These are phyloP conservation scores for Blastobotrys muscicola DNA, from an alignment of 805 yeast species.

Conservation along the genomic window DNA sequence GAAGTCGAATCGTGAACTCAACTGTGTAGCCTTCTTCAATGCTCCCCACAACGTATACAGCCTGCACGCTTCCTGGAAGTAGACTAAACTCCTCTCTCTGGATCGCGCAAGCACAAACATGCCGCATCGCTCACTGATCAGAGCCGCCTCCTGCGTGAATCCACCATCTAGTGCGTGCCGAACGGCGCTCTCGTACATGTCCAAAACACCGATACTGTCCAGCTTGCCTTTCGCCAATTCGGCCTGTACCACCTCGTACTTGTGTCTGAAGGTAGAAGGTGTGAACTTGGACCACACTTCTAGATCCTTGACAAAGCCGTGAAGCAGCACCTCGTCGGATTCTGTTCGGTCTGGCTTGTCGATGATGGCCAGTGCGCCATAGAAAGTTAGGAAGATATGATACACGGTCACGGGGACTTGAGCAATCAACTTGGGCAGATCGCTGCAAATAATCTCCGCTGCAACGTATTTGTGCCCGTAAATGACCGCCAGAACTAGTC, in stretches of 20 bases:
- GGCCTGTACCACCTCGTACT: conserved; percentile 31
- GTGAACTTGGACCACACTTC: conserved; percentile 30
- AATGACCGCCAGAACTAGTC: conserved; percentile 17
- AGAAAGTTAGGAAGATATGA: conserved; percentile 18
- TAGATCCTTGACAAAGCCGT: conserved; percentile 21
- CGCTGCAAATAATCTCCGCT: conserved; percentile 15
- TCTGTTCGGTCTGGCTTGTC: conserved; percentile 17
- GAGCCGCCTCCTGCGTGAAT: conserved; percentile 32
- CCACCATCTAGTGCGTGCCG: conserved; percentile 28
- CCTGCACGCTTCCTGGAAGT: conserved; percentile 29
- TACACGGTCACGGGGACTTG: conserved; percentile 18
- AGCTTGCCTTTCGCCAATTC: conserved; percentile 20
- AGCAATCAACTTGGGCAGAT: conserved; percentile 14
- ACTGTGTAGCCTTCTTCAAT: conserved; percentile 14
- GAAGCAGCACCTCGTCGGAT: conserved; percentile 20
- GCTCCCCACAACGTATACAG: conserved; percentile 19
- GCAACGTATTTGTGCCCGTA: conserved; percentile 16
- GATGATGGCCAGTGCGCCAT: conserved; percentile 21
- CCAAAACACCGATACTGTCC: conserved; percentile 33
- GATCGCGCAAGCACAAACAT: conserved; percentile 26
- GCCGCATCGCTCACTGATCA: conserved; percentile 35
- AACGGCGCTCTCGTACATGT: conserved; percentile 38
- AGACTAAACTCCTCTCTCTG: conserved; percentile 30
- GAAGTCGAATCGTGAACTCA: conserved; percentile 1
- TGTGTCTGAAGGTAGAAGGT: conserved; percentile 33